Evolutionary conservation across 2,329 filamentous ascomycete genomes (phyloP).

Genomic region (Orbilia brochopaga): DNA sequence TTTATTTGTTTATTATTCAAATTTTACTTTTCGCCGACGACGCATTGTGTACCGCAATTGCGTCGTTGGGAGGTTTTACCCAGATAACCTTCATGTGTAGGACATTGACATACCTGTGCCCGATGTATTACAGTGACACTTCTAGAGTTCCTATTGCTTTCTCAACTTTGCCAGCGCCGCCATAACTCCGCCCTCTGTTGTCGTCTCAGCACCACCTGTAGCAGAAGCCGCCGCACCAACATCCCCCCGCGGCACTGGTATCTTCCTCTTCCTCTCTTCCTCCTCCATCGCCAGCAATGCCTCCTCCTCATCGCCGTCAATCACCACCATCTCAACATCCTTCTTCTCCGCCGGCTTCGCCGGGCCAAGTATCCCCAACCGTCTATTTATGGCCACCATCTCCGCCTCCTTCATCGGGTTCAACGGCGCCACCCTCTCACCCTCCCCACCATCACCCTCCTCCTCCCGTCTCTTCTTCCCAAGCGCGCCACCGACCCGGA

Average conservation of each 20-base stretch:
- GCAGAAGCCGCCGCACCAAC: slow-evolving; percentile 53
- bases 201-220: slow-evolving; percentile 50
- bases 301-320: slow-evolving; percentile 51
- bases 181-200: slow-evolving; percentile 62
- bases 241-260: slow-evolving; percentile 52
- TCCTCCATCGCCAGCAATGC: slow-evolving; percentile 55
- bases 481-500: slow-evolving; percentile 47
- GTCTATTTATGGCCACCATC: slow-evolving; percentile 51
- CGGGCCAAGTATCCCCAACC: slow-evolving; percentile 45
- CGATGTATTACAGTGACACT: not conserved
- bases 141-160: slow-evolving; percentile 56
- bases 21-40: not conserved
- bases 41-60: not conserved
- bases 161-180: slow-evolving; percentile 68
- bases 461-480: slow-evolving; percentile 61
- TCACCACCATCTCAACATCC: slow-evolving; percentile 29
- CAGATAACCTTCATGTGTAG: no score
- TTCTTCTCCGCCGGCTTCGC: slow-evolving; percentile 14
- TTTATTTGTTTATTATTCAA: not conserved
- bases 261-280: slow-evolving; percentile 55
- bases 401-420: slow-evolving; percentile 26
- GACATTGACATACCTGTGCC: no score
- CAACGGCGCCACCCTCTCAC: slow-evolving; percentile 65
- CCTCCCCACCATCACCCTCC: slow-evolving; percentile 80
- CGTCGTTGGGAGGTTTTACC: not conserved